These are phyloP conservation scores for Curvularia eragrostidis DNA, from an alignment of 2,329 filamentous ascomycete species.

Conservation along the genomic window DNA sequence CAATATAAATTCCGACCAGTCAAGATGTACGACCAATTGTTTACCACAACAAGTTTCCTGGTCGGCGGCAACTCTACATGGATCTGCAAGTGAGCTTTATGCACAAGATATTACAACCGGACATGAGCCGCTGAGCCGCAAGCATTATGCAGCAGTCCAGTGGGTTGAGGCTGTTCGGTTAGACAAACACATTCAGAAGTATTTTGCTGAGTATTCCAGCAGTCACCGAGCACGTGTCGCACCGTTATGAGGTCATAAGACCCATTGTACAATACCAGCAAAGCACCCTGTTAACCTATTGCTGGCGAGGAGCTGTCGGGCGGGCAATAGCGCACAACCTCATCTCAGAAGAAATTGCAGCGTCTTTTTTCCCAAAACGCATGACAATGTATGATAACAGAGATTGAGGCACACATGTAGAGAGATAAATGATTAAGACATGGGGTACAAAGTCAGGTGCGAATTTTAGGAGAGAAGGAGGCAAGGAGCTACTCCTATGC, in stretches of 20 bases:
- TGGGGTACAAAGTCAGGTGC: background rate
- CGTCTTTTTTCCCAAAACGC: background rate
- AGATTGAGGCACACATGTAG: background rate
- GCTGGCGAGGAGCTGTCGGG: background rate
- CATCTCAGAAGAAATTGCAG: background rate
- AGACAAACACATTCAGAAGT: background rate
- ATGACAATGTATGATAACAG: background rate
- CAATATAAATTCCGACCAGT: conserved; percentile 37
- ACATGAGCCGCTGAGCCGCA: conserved; percentile 32
- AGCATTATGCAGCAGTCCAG: conserved; percentile 9
- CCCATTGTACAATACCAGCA: background rate
- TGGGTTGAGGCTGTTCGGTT: background rate
- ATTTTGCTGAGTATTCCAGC: background rate
- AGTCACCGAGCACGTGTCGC: background rate
- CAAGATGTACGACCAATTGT: conserved; percentile 20
- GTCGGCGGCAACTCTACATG: conserved; percentile 14
- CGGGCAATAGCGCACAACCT: background rate
- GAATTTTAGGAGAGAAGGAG: background rate
- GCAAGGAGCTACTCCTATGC: background rate
- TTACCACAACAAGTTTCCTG: conserved; percentile 14
- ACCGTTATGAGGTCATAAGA: background rate
- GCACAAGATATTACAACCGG: conserved; percentile 19
- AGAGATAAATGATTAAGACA: background rate
- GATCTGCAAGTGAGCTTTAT: conserved; percentile 18
- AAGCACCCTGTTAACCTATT: background rate